phyloP scores from a whole-genome alignment of 768 basidiomycete genomes.

The Lactarius indigo region DNA sequence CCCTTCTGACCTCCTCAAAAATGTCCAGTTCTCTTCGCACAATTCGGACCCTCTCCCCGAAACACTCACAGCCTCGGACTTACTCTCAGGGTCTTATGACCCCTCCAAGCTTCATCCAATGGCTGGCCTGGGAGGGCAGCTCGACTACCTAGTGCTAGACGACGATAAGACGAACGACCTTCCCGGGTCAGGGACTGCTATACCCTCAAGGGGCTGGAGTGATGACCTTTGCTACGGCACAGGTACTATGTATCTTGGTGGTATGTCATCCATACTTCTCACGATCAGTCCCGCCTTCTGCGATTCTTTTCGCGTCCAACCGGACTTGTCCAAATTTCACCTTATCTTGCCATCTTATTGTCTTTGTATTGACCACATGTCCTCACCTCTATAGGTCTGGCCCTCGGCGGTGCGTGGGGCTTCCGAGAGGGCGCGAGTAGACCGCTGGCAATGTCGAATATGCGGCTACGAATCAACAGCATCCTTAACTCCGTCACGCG shows the following conservation, averaged over 20 bases:
- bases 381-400: conserved; percentile 75
- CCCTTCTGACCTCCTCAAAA: conserved; percentile 24
- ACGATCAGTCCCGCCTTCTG: conserved; percentile 30
- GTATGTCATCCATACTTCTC: conserved; percentile 50
- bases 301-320: conserved; percentile 50
- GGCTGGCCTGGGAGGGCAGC: conserved; percentile 85
- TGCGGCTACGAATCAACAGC: conserved; percentile 92
- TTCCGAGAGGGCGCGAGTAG: conserved; percentile 88
- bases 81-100: conserved; percentile 86
- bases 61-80: conserved; percentile 78
- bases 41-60: conserved; percentile 43
- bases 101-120: conserved; percentile 91
- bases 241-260: conserved; percentile 96
- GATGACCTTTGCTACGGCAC: conserved; percentile 99
- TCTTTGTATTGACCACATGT: conserved; percentile 73
- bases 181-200: conserved; percentile 85
- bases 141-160: conserved; percentile 93
- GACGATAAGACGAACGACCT: conserved; percentile 93
- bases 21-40: conserved; percentile 28
- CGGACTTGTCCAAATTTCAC: conserved; percentile 38
- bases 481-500: conserved; percentile 94
- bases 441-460: conserved; percentile 81
- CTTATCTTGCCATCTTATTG: conserved; percentile 57
- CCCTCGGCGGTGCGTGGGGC: conserved; percentile 94
- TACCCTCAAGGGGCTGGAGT: conserved; percentile 96